Percentiles rank a stretch among this genome's conserved stretches.
phyloP scores from a whole-genome alignment of 2,329 filamentous ascomycete species.

The Esteya vermicola region DNA sequence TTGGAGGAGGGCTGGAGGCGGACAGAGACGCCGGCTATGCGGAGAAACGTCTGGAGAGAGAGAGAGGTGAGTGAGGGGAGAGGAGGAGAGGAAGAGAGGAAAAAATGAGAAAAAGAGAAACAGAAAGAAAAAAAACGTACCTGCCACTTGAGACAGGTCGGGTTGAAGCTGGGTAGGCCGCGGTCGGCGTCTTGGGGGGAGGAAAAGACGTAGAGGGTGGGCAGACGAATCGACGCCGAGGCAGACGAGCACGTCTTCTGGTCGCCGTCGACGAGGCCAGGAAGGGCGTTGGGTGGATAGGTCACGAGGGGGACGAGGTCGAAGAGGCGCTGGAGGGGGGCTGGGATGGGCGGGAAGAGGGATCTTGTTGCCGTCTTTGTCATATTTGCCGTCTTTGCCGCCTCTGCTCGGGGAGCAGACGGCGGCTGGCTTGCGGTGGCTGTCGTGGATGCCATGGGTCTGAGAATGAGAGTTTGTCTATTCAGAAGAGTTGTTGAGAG shows the following conservation, averaged over 20 bases:
- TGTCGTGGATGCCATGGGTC: no score
- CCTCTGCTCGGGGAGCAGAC: neutral
- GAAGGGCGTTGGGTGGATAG: conserved; percentile 63
- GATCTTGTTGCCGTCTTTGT: neutral
- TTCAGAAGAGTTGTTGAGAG: no score
- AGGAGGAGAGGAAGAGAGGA: neutral
- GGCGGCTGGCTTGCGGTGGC: no score
- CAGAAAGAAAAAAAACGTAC: conserved; percentile 32
- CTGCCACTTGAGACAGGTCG: conserved; percentile 93
- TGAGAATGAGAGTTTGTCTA: no score
- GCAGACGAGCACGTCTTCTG: conserved; percentile 16
- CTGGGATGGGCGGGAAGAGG: conserved; percentile 42
- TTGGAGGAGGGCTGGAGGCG: conserved; percentile 63
- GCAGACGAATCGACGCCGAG: conserved; percentile 15
- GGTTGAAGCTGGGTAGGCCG: conserved; percentile 71
- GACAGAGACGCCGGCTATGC: conserved; percentile 58
- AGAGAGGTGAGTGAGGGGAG: conserved; percentile 4
- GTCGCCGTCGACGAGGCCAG: conserved; percentile 22
- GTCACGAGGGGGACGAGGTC: conserved; percentile 66
- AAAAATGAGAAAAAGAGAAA: neutral
- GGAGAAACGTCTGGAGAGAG: conserved; percentile 57
- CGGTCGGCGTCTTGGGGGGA: conserved; percentile 43
- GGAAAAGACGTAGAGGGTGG: conserved; percentile 65
- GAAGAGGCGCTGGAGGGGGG: conserved; percentile 70
- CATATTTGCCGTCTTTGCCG: neutral